phyloP scores from a whole-genome alignment of 2,329 filamentous ascomycete genomes.

The Epichloe baconii region DNA sequence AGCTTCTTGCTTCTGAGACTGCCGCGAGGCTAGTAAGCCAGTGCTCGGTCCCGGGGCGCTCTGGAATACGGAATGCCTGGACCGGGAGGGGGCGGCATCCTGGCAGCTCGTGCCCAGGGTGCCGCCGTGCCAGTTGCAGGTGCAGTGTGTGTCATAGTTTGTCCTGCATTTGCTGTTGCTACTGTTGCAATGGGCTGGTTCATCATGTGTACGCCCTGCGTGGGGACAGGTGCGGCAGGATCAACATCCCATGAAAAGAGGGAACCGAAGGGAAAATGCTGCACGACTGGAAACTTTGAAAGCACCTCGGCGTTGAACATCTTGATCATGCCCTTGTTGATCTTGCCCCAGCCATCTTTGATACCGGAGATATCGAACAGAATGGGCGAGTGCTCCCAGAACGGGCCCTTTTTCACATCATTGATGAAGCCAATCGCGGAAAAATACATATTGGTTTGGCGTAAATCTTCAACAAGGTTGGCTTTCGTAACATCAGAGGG shows the following conservation, averaged over 20 bases:
- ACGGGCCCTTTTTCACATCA: slow-evolving; percentile 90
- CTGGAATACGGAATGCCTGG: slow-evolving; percentile 28
- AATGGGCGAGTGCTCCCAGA: slow-evolving; percentile 94
- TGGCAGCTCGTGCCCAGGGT: slow-evolving; percentile 30
- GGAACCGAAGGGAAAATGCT: slow-evolving; percentile 79
- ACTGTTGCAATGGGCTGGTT: slow-evolving; percentile 31
- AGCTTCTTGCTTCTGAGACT: slow-evolving; percentile 9
- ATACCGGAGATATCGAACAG: slow-evolving; percentile 91
- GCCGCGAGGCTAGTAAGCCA: slow-evolving; percentile 13
- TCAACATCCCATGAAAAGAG: slow-evolving; percentile 67
- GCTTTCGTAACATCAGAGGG: slow-evolving; percentile 56
- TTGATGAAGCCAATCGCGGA: slow-evolving; percentile 93
- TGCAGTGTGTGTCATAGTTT: slow-evolving; percentile 12
- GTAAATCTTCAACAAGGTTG: slow-evolving; percentile 50
- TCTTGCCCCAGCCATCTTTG: slow-evolving; percentile 90
- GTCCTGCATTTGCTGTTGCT: neutral
- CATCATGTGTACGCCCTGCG: slow-evolving; percentile 41
- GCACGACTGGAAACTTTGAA: slow-evolving; percentile 95
- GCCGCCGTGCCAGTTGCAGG: slow-evolving; percentile 25
- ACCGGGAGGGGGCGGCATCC: slow-evolving; percentile 22
- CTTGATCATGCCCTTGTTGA: slow-evolving; percentile 99
- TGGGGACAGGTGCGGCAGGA: slow-evolving; percentile 39
- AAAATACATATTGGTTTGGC: slow-evolving; percentile 75
- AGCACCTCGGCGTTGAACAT: slow-evolving; percentile 98
- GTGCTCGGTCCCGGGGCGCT: slow-evolving; percentile 18